Evolutionary conservation across 495 filamentous ascomycete species (phyloP).

Genomic region (Penicillium manginii): DNA sequence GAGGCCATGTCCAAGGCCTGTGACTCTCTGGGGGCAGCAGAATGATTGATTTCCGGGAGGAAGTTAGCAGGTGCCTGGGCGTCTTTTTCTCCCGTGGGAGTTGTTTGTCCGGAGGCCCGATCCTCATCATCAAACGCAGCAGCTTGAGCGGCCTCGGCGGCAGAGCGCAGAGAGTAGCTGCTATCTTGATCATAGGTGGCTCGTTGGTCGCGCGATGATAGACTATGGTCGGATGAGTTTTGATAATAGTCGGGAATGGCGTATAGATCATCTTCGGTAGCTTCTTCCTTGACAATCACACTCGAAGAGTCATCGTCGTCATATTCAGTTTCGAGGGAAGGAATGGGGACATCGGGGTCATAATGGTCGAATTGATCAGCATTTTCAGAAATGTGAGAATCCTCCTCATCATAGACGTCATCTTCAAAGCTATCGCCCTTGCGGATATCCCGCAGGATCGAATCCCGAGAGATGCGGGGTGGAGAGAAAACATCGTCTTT

Average conservation of each 20-base stretch:
- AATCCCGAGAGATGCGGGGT: constrained; percentile 88
- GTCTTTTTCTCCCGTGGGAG: constrained; percentile 30
- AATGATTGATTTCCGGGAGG: constrained; percentile 3
- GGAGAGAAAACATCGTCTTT: constrained; percentile 43
- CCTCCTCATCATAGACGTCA: constrained; percentile 58
- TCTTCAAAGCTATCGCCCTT: constrained; percentile 64
- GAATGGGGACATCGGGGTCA: constrained; percentile 86
- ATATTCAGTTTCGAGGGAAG: constrained; percentile 60
- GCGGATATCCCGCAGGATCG: constrained; percentile 86
- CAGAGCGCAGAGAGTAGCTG: constrained; percentile 52
- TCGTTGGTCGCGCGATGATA: constrained; percentile 48
- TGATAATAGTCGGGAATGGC: constrained; percentile 63
- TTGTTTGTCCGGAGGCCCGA: constrained; percentile 32
- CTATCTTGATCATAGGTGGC: constrained; percentile 52
- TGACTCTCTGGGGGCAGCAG: not conserved
- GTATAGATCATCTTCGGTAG: constrained; percentile 67
- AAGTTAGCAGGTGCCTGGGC: not conserved
- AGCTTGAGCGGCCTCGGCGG: constrained; percentile 26
- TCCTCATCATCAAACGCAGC: not conserved
- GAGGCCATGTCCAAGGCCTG: constrained; percentile 51
- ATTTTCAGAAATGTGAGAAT: constrained; percentile 60
- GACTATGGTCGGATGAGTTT: constrained; percentile 50
- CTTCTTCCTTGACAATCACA: constrained; percentile 70
- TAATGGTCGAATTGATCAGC: constrained; percentile 57
- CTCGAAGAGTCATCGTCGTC: constrained; percentile 63